phyloP scores from a whole-genome alignment of 2,329 filamentous ascomycete genomes.

The Metarhizium anisopliae region DNA sequence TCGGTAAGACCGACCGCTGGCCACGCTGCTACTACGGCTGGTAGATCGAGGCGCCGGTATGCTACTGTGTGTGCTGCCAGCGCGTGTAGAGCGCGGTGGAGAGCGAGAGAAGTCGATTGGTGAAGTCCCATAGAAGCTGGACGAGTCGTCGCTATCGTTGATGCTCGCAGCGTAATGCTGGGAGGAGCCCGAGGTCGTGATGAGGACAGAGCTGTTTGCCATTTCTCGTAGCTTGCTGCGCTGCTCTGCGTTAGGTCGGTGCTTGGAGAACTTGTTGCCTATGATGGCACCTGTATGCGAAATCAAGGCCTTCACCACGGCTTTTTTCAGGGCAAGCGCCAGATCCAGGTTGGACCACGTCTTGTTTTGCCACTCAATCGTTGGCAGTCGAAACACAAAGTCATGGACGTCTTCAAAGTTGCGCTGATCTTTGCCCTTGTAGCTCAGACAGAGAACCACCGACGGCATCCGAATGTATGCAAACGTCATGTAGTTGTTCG shows the following conservation, averaged over 20 bases:
- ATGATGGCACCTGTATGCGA: slow-evolving; percentile 94
- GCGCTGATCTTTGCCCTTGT: slow-evolving; percentile 91
- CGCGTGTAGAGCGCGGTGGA: slow-evolving; percentile 42
- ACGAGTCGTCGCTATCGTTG: slow-evolving; percentile 48
- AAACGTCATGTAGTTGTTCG: slow-evolving; percentile 95
- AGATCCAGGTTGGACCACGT: slow-evolving; percentile 98
- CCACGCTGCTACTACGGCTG: slow-evolving; percentile 45
- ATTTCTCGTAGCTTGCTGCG: slow-evolving; percentile 73
- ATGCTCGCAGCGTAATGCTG: slow-evolving; percentile 31
- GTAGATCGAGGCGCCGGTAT: slow-evolving; percentile 34
- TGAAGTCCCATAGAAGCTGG: slow-evolving; percentile 43
- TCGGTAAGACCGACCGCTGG: slow-evolving; percentile 34
- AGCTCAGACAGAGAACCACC: slow-evolving; percentile 89
- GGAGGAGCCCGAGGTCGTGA: slow-evolving; percentile 25
- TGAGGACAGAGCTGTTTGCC: slow-evolving; percentile 66
- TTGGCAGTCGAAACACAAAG: slow-evolving; percentile 91
- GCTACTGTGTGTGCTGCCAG: slow-evolving; percentile 37
- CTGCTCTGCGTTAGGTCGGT: slow-evolving; percentile 72
- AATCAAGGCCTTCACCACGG: slow-evolving; percentile 87
- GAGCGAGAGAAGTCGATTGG: slow-evolving; percentile 51
- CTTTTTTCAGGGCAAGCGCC: slow-evolving; percentile 84
- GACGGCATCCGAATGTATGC: slow-evolving; percentile 91
- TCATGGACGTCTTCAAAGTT: slow-evolving; percentile 97
- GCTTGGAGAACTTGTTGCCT: slow-evolving; percentile 90
- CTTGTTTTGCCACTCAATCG: slow-evolving; percentile 95